Evolutionary conservation across 345 rosid genomes (phyloP).

Genomic region (Arabis hirsuta): DNA sequence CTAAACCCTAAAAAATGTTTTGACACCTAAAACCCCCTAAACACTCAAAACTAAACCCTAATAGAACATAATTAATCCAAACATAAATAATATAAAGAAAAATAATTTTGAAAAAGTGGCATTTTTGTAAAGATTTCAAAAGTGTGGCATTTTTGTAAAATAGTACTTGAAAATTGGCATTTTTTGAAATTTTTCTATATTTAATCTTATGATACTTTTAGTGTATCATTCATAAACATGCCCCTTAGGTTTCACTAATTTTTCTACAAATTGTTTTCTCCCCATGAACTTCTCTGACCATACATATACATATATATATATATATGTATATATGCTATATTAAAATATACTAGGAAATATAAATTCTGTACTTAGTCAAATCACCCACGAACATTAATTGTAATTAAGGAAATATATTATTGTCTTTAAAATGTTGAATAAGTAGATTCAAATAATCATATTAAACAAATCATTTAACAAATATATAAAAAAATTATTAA

Average conservation of each 20-base stretch:
- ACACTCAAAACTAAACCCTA: too few species aligned
- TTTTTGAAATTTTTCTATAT: too few species aligned
- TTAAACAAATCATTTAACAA: neutral
- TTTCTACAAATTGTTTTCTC: neutral
- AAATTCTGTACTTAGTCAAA: neutral
- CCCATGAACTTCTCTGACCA: neutral
- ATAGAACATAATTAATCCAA: too few species aligned
- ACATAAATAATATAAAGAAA: too few species aligned
- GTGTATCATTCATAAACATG: too few species aligned
- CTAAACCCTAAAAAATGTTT: too few species aligned
- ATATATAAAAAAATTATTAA: neutral
- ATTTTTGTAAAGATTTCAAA: too few species aligned
- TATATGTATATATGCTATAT: neutral
- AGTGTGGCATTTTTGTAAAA: too few species aligned
- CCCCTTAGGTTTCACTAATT: neutral
- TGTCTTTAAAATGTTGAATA: constrained; percentile 3
- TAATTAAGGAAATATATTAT: neutral
- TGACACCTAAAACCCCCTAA: too few species aligned
- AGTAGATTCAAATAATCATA: constrained; percentile 4
- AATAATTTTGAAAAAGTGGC: too few species aligned
- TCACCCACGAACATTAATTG: neutral
- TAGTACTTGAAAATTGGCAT: too few species aligned
- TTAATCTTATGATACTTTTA: too few species aligned
- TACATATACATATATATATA: neutral
- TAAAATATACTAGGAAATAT: neutral